Evolutionary conservation across 768 basidiomycete species (phyloP), one percentile per base, ranked within the genome.

Genomic region (Rhodotorula diobovata): DNA sequence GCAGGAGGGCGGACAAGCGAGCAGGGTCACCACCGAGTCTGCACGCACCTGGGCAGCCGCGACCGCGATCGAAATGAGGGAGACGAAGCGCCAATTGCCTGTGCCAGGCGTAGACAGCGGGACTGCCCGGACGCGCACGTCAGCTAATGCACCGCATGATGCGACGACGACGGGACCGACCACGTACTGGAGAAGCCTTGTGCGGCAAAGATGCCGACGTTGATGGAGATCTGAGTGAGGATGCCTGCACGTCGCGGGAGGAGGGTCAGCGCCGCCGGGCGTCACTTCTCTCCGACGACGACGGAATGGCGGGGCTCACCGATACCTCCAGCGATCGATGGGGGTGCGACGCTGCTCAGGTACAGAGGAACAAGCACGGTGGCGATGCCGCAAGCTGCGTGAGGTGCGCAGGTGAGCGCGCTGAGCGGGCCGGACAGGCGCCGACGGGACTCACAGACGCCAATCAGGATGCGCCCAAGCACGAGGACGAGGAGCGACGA

Each of bases 191-290:
- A 92, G 70, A 91, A 82, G 10, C 84, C 80, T 78, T 98, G 94
- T 1, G 93, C 90, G n/a, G 87, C 79, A 84, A 95, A 88, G 73
- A 96, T 89, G 39, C 91, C 91, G 63, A 91, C 80, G 45, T 95
- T 91, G 76, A 95, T 89, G 50, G 85, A 87, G 37, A 93, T 81
- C 75, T 93, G 91, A 1, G 89, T 90, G 39, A 93, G 83, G 37
- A 92, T 88, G 32, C 90, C 90, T 90, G 69, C 61, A n/a, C n/a
- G n/a, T n/a, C n/a, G 16, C 30, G 8, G 4, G 57, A 25, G 55
- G 25, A 23, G 12, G 18, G 32, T 46, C 12, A n/a, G 43, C 25
- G 2, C 39, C 1, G 18, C 5, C n/a, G 2, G 5, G 32, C 6
- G 41, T 43, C 41, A 43, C 3, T 12, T 43, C 41, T 43, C 41